These are phyloP conservation scores for Leccinum cinnamomeum DNA, from an alignment of 1,284 basidiomycete genomes.

Conservation along the genomic window DNA sequence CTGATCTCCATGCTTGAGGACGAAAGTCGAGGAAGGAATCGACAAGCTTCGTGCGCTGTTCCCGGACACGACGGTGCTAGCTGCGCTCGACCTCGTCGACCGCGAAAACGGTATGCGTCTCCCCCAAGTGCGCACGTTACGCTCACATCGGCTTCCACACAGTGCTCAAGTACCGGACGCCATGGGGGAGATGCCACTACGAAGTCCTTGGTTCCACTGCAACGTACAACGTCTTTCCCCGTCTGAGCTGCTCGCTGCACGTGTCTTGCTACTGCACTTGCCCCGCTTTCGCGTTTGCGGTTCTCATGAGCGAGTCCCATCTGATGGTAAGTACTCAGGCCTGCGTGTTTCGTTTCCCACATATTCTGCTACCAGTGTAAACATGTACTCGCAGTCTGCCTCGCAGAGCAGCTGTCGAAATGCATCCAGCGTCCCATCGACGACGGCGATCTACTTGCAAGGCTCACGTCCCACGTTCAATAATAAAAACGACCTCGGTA, in stretches of 20 bases:
- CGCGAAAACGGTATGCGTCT: conserved; percentile 51
- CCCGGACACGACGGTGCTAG: conserved; percentile 59
- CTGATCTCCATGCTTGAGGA: conserved; percentile 6
- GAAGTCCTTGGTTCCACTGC: conserved; percentile 65
- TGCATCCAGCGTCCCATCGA: conserved; percentile 50
- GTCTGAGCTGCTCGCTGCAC: conserved; percentile 40
- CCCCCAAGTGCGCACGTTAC: neutral
- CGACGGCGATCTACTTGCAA: conserved; percentile 46
- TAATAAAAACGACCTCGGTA: conserved; percentile 2
- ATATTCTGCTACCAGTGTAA: conserved; percentile 56
- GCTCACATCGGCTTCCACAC: neutral
- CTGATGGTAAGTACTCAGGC: conserved; percentile 54
- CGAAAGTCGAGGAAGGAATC: conserved; percentile 52
- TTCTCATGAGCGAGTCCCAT: conserved; percentile 57
- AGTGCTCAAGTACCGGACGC: conserved; percentile 64
- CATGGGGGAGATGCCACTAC: conserved; percentile 59
- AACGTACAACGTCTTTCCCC: conserved; percentile 60
- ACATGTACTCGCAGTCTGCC: conserved; percentile 64
- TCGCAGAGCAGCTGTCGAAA: conserved; percentile 54
- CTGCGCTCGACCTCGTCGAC: conserved; percentile 73
- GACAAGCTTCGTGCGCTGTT: conserved; percentile 56
- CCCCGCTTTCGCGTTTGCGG: conserved; percentile 65
- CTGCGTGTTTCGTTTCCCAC: neutral
- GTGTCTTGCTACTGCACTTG: conserved; percentile 67
- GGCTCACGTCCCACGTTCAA: conserved; percentile 28